Percentiles rank a stretch among this genome's conserved stretches.
Evolutionary conservation across 2,329 filamentous ascomycete species (phyloP).

Genomic region (Hypoxylon rubiginosum): DNA sequence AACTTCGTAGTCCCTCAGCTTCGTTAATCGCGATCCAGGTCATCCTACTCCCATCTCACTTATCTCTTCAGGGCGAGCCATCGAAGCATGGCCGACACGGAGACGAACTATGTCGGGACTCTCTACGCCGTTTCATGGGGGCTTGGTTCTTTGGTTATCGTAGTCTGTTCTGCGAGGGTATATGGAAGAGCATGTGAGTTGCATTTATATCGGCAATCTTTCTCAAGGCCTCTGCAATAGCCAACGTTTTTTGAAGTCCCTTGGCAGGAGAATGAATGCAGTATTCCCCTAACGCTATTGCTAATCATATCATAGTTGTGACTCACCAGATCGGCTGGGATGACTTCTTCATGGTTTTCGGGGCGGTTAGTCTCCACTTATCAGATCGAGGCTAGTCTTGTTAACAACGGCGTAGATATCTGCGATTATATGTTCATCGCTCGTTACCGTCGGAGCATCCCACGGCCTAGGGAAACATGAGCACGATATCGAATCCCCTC

Average conservation of each 20-base stretch:
- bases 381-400: not conserved
- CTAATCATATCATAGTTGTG: constrained; percentile 9
- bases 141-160: constrained; percentile 15
- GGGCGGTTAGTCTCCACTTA: constrained; percentile 6
- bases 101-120: constrained; percentile 2
- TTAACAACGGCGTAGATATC: not conserved
- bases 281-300: not conserved
- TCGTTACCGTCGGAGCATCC: constrained; percentile 8
- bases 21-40: not conserved
- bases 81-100: not conserved
- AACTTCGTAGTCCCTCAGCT: not conserved
- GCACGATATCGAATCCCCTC: not conserved
- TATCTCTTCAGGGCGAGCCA: not conserved
- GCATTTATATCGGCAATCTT: not conserved
- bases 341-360: constrained; percentile 17
- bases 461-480: constrained; percentile 8
- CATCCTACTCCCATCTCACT: not conserved
- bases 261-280: too few species aligned
- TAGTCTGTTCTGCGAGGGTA: constrained; percentile 4
- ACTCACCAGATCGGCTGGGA: constrained; percentile 12
- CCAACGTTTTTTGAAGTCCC: not conserved
- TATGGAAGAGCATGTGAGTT: constrained; percentile 12
- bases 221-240: too few species aligned
- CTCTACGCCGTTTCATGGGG: constrained; percentile 11
- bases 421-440: constrained; percentile 7